Conservation (phyloP, 805 yeast genomes). For the Sporopachydermia quercuum region DNA sequence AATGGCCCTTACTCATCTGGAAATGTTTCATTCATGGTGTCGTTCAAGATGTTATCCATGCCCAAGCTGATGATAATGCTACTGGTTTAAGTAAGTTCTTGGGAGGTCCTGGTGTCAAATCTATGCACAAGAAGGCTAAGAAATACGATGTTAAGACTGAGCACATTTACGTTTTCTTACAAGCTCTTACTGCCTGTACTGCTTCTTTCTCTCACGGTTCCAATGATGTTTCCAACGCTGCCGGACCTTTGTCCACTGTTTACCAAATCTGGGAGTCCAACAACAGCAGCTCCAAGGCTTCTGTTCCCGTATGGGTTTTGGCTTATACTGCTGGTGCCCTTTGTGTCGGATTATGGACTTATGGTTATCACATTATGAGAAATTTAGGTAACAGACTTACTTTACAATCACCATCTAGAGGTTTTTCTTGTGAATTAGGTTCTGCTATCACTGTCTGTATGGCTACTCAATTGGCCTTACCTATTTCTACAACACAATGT, state of each 20-base stretch:
- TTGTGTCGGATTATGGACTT: slow-evolving; percentile 56
- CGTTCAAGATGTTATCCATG: slow-evolving; percentile 42
- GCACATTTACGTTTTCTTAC: slow-evolving; percentile 50
- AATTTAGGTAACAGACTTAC: slow-evolving; percentile 63
- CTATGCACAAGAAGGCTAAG: slow-evolving; percentile 42
- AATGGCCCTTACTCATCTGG: slow-evolving; percentile 40
- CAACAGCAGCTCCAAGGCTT: slow-evolving; percentile 23
- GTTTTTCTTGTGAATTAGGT: slow-evolving; percentile 62
- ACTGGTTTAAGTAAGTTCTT: background rate
- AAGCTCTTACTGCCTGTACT: slow-evolving; percentile 60
- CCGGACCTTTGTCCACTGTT: slow-evolving; percentile 59
- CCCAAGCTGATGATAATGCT: slow-evolving; percentile 23
- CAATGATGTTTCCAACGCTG: slow-evolving; percentile 65
- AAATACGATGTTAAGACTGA: slow-evolving; percentile 60
- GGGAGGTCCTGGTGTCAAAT: slow-evolving; percentile 16
- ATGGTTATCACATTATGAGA: slow-evolving; percentile 55
- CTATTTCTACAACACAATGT: slow-evolving; percentile 66
- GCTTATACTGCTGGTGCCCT: slow-evolving; percentile 53
- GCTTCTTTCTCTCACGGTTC: slow-evolving; percentile 79
- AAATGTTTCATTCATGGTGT: slow-evolving; percentile 43
- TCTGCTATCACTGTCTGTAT: slow-evolving; percentile 63
- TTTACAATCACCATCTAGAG: slow-evolving; percentile 65
- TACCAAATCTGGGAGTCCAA: slow-evolving; percentile 47
- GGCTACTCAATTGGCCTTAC: slow-evolving; percentile 60
- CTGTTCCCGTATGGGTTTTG: slow-evolving; percentile 61